Evolutionary conservation across 768 basidiomycete genomes (phyloP).

Genomic region (Tylopilus subfusipes): DNA sequence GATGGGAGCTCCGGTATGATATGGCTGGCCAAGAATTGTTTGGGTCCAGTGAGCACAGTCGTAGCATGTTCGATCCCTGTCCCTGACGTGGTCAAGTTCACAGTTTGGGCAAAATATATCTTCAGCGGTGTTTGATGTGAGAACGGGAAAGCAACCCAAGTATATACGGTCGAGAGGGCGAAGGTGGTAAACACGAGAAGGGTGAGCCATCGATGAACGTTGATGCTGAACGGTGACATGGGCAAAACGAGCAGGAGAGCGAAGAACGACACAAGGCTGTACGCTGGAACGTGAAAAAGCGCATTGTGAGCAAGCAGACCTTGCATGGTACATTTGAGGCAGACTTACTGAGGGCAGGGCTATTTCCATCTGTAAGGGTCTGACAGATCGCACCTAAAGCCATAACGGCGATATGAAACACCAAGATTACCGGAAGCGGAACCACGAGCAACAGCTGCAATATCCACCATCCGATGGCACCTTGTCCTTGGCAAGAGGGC

Average conservation of each 20-base stretch:
- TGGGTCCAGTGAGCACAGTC: constrained; percentile 45
- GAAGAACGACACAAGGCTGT: constrained; percentile 42
- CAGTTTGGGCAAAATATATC: constrained; percentile 63
- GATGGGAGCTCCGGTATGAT: constrained; percentile 47
- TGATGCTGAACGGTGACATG: constrained; percentile 60
- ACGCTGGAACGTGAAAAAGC: constrained; percentile 39
- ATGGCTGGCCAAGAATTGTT: constrained; percentile 39
- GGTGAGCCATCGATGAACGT: constrained; percentile 40
- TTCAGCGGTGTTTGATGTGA: constrained; percentile 58
- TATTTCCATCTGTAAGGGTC: constrained; percentile 61
- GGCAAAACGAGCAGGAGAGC: constrained; percentile 54
- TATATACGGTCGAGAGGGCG: constrained; percentile 41
- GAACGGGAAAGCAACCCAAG: constrained; percentile 58
- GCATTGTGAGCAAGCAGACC: neutral
- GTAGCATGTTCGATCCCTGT: constrained; percentile 29
- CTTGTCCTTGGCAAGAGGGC: constrained; percentile 9
- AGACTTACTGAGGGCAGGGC: constrained; percentile 44
- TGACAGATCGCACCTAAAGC: constrained; percentile 49
- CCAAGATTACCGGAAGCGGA: constrained; percentile 49
- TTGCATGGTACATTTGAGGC: neutral
- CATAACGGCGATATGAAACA: constrained; percentile 49
- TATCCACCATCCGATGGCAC: constrained; percentile 51
- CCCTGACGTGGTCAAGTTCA: constrained; percentile 40
- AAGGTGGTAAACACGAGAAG: constrained; percentile 39
- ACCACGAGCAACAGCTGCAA: constrained; percentile 53